A percentile compares a stretch with the other conserved stretches of the same genome.
phyloP scores from a whole-genome alignment of 352 stramenopile species.

The Globisporangium splendens region DNA sequence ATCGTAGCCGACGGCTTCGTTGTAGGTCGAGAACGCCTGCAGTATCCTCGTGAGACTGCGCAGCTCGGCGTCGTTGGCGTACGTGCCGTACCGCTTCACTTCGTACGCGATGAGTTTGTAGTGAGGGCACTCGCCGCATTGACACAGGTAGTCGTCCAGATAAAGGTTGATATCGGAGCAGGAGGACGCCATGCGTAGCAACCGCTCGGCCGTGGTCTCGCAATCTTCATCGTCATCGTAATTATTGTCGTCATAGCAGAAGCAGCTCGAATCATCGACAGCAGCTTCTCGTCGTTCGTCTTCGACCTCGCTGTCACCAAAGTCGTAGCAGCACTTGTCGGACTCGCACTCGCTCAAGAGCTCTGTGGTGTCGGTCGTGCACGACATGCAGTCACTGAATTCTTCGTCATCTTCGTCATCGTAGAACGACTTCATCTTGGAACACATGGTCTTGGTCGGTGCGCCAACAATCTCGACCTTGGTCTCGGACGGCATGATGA shows the following conservation, averaged over 20 bases:
- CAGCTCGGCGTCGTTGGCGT: slow-evolving; percentile 24
- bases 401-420: slow-evolving; percentile 10
- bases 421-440: slow-evolving; percentile 9
- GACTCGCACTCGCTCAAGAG: slow-evolving; percentile 35
- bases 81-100: slow-evolving; percentile 28
- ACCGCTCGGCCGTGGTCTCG: slow-evolving; percentile 27
- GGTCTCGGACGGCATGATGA: not conserved
- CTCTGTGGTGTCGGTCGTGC: slow-evolving; percentile 48
- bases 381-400: slow-evolving; percentile 36
- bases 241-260: slow-evolving; percentile 14
- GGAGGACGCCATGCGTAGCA: slow-evolving; percentile 12
- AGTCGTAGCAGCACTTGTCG: slow-evolving; percentile 12
- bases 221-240: slow-evolving; percentile 27
- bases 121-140: slow-evolving; percentile 56
- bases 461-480: slow-evolving; percentile 2
- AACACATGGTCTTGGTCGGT: not conserved
- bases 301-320: slow-evolving; percentile 4
- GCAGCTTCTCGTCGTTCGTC: not conserved
- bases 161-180: slow-evolving; percentile 33
- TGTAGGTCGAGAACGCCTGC: slow-evolving; percentile 73
- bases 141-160: slow-evolving; percentile 63
- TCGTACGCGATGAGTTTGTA: slow-evolving; percentile 50
- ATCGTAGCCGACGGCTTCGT: slow-evolving; percentile 54
- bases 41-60: slow-evolving; percentile 46
- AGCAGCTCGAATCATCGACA: slow-evolving; percentile 1